Evolutionary conservation across 2,329 filamentous ascomycete species (phyloP).

Genomic region (Ilyonectria destructans): DNA sequence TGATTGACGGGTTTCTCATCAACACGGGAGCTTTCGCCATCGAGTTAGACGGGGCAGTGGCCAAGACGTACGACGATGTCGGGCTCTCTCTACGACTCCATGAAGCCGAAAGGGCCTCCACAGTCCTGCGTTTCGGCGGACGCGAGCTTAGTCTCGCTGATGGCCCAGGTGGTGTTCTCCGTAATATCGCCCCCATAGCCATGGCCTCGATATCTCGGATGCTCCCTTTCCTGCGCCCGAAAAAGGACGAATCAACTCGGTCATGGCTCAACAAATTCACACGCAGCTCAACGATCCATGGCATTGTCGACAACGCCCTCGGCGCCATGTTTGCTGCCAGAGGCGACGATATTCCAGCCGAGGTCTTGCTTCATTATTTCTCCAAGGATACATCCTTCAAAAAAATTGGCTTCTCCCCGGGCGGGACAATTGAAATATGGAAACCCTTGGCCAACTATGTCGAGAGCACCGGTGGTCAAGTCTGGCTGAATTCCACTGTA

Average conservation of each 20-base stretch:
- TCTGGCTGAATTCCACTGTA: slow-evolving; percentile 3
- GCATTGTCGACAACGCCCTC: neutral
- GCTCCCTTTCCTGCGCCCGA: neutral
- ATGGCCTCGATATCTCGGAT: too few relatives aligned
- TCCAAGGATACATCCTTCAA: slow-evolving; percentile 6
- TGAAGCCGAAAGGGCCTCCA: neutral
- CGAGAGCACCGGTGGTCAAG: neutral
- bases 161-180: neutral
- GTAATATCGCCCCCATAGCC: neutral
- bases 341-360: neutral
- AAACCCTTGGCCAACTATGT: neutral
- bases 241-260: slow-evolving; percentile 1
- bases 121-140: neutral
- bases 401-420: neutral
- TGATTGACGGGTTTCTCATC: neutral
- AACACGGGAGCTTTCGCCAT: neutral
- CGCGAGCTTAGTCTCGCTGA: neutral
- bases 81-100: neutral
- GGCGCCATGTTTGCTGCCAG: neutral
- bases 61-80: neutral
- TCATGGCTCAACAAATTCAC: slow-evolving; percentile 13
- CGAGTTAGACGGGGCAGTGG: slow-evolving; percentile 4
- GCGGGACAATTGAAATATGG: slow-evolving; percentile 2
- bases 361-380: slow-evolving; percentile 1
- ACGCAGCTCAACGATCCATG: neutral